These are phyloP conservation scores for Flammula alnicola DNA, from an alignment of 1,284 basidiomycete genomes.

Conservation along the genomic window DNA sequence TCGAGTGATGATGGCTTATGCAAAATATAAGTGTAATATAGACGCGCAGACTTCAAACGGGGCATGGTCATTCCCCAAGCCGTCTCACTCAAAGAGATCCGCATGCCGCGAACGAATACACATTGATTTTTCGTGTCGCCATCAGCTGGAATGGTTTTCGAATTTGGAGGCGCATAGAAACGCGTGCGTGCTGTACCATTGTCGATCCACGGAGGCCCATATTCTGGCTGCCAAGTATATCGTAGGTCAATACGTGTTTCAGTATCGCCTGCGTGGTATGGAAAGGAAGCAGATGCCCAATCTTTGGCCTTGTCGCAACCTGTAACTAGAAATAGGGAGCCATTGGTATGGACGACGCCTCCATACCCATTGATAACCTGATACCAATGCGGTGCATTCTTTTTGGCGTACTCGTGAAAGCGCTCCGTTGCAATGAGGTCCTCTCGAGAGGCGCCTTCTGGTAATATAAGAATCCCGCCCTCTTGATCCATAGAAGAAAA, in stretches of 20 bases:
- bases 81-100: slow-evolving; percentile 11
- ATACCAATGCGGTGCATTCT: slow-evolving; percentile 14
- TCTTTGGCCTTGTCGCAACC: slow-evolving; percentile 18
- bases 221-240: slow-evolving; percentile 9
- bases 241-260: not conserved
- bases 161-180: slow-evolving; percentile 3
- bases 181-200: slow-evolving; percentile 5
- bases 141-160: not conserved
- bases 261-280: not conserved
- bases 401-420: slow-evolving; percentile 2
- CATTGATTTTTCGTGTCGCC: slow-evolving; percentile 9
- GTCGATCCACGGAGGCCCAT: slow-evolving; percentile 5
- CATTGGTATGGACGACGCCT: slow-evolving; percentile 3
- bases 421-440: slow-evolving; percentile 4
- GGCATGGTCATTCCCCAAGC: slow-evolving; percentile 13
- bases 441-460: slow-evolving; percentile 12
- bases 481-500: slow-evolving; percentile 7
- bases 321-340: slow-evolving; percentile 18
- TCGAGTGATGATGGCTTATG: slow-evolving; percentile 1
- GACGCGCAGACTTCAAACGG: not conserved
- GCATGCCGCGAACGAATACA: slow-evolving; percentile 13
- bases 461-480: slow-evolving; percentile 12
- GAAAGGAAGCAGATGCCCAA: slow-evolving; percentile 12
- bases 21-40: slow-evolving; percentile 10
- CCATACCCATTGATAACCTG: not conserved